A percentile compares a stretch with the other conserved stretches of the same genome.
Conservation (phyloP, 1,139 yeast genomes). For the Lodderomyces theae region DNA sequence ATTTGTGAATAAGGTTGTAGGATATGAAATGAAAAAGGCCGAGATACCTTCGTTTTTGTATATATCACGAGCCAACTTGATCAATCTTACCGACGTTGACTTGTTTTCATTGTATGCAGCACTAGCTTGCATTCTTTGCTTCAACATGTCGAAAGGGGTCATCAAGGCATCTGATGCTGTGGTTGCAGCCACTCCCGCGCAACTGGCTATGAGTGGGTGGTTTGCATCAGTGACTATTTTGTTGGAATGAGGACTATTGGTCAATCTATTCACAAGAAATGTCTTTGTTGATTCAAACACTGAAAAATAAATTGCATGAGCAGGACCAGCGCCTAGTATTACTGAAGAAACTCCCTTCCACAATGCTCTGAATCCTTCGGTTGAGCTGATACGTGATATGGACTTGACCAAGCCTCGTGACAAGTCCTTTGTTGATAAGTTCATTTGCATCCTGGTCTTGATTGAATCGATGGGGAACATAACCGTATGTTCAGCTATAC, state of each 20-base stretch:
- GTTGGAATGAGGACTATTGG: conserved; percentile 29
- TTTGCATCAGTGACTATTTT: conserved; percentile 58
- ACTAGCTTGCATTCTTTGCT: conserved; percentile 60
- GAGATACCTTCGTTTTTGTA: conserved; percentile 73
- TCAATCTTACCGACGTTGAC: conserved; percentile 26
- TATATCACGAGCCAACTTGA: conserved; percentile 45
- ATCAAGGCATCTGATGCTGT: conserved; percentile 90
- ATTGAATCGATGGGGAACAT: conserved; percentile 96
- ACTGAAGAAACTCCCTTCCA: conserved; percentile 97
- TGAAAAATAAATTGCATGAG: conserved; percentile 97
- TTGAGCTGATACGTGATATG: conserved; percentile 70
- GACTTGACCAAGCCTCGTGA: conserved; percentile 51
- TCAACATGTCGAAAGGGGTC: conserved; percentile 97
- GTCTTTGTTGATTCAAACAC: conserved; percentile 88
- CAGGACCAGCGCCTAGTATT: conserved; percentile 98
- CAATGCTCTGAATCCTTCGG: conserved; percentile 87
- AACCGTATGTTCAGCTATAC: conserved; percentile 96
- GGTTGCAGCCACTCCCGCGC: conserved; percentile 94
- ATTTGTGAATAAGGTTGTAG: conserved; percentile 89
- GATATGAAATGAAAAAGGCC: conserved; percentile 90
- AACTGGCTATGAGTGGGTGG: conserved; percentile 78
- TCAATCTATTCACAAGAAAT: conserved; percentile 41
- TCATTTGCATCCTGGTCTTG: conserved; percentile 93
- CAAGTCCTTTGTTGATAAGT: conserved; percentile 38
- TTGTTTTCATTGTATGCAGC: conserved; percentile 15